Evolutionary conservation across 1,139 yeast genomes (phyloP).

Genomic region (Debaryomyces subglobosus): DNA sequence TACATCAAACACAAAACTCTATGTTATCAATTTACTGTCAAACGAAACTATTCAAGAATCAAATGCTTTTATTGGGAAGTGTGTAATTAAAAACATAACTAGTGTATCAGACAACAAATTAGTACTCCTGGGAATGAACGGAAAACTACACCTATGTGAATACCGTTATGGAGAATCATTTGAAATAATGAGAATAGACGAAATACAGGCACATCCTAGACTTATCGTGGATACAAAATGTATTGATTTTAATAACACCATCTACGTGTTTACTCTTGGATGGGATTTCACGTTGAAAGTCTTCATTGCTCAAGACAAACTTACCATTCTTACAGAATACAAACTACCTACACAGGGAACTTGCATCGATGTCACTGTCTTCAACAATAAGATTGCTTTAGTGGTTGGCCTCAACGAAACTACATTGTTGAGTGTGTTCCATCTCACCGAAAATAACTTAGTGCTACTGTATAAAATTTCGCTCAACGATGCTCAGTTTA

Average conservation of each 20-base stretch:
- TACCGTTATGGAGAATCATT: conserved; percentile 14
- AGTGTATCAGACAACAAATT: conserved; percentile 19
- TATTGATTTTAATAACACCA: conserved; percentile 19
- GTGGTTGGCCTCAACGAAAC: conserved; percentile 63
- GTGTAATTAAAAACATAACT: conserved; percentile 40
- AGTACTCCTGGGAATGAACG: conserved; percentile 45
- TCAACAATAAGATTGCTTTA: conserved; percentile 35
- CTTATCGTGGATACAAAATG: conserved; percentile 36
- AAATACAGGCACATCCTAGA: conserved; percentile 32
- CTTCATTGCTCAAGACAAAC: conserved; percentile 30
- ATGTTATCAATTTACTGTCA: conserved; percentile 20
- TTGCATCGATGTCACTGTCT: conserved; percentile 42
- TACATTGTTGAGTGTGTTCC: conserved; percentile 56
- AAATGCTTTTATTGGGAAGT: conserved; percentile 22
- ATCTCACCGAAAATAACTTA: conserved; percentile 19
- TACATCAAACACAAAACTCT: conserved; percentile 30
- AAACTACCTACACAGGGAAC: conserved; percentile 53
- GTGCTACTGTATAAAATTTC: conserved; percentile 52
- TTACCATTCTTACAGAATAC: conserved; percentile 29
- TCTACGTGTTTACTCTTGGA: conserved; percentile 59
- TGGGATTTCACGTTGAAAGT: conserved; percentile 57
- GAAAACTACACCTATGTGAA: conserved; percentile 26
- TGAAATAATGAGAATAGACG: conserved; percentile 14
- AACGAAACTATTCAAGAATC: conserved; percentile 16
- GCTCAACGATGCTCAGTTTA: conserved; percentile 74